Base-by-base conservation (phyloP, 345 rosid genomes). In the Syzygium grande region DNA sequence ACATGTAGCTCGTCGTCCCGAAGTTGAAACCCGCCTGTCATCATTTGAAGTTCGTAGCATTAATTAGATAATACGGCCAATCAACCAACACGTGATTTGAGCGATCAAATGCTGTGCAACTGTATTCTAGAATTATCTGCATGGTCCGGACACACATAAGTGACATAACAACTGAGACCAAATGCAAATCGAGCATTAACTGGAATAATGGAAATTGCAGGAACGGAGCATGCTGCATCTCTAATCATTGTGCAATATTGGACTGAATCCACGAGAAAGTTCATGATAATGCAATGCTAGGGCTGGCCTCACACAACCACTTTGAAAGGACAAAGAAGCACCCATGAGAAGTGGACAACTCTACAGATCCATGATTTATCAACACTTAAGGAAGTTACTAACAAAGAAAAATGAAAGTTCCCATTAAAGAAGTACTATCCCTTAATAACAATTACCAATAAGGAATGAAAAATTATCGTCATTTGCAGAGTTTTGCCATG, bases 1-100 rank as follows among this genome's bases (percentile, higher is more conserved):
- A 93, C 99, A 97, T 97, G 89, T 95, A 95, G 23, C 92, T 93
- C 84, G 95, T 94, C 19, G 99, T 96, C 87, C 95, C 92, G 30
- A 93, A 58, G 59, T 91, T 89, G 90, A 97, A 97, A 46, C 99
- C 97, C 1, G 99, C 99, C 99, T 97, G 97, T 89, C 88, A 90
- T 73, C 43, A 73, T 41, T 73, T 38, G 11, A 38, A 73, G 83
- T 73, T 25, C 27, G 2, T 38, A 19, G 11, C 46, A 73, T 73
- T 1, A 5, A 19, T 73, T 38, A 73, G 83, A 73, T 38, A 9
- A 73, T 21, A 73, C 11, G 49, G 38, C 38, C 3, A 14, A 38
- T 38, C 83, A 73, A 10, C 27, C 10, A 14, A 38, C 43, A 19
- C 7, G 12, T 38, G 83, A 11, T 13, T 19, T 21, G 4, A 1